These are phyloP conservation scores for Naganishia sp. DNA, from an alignment of 1,284 basidiomycete genomes.

Conservation along the genomic window DNA sequence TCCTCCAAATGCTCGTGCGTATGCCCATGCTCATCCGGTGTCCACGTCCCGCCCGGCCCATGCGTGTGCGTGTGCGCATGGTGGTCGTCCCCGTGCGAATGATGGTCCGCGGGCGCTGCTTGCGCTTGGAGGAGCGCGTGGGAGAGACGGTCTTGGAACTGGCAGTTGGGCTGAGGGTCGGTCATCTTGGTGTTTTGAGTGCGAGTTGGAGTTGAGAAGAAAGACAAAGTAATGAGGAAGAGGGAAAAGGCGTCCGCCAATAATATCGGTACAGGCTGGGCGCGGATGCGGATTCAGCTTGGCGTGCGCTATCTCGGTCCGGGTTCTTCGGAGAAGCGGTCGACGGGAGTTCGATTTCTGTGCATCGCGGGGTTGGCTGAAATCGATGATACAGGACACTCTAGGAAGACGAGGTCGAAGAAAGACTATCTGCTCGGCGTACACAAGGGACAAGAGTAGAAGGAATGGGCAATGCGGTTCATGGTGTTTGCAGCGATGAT, in stretches of 20 bases:
- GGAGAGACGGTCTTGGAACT: conserved; percentile 49
- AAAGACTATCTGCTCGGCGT: neutral
- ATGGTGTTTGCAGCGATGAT: neutral
- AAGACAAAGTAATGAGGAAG: neutral
- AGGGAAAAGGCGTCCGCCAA: neutral
- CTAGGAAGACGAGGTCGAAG: neutral
- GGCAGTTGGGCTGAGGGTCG: conserved; percentile 26
- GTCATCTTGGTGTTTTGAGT: neutral
- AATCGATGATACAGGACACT: neutral
- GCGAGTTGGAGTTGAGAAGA: neutral
- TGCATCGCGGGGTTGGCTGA: neutral
- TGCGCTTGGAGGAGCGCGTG: conserved; percentile 38
- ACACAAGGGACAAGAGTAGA: neutral
- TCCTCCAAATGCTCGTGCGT: conserved; percentile 88
- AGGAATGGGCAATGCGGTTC: neutral
- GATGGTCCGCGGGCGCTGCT: conserved; percentile 37
- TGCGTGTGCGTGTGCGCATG: conserved; percentile 33
- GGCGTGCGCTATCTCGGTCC: neutral
- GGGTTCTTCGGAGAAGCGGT: neutral
- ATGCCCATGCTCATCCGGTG: conserved; percentile 72
- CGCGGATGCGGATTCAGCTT: neutral
- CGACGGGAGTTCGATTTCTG: neutral
- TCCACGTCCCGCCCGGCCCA: conserved; percentile 41
- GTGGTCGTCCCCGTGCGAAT: conserved; percentile 38
- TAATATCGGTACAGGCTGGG: neutral